phyloP scores from a whole-genome alignment of 129 eudicot species.

The Deinandra increscens region DNA sequence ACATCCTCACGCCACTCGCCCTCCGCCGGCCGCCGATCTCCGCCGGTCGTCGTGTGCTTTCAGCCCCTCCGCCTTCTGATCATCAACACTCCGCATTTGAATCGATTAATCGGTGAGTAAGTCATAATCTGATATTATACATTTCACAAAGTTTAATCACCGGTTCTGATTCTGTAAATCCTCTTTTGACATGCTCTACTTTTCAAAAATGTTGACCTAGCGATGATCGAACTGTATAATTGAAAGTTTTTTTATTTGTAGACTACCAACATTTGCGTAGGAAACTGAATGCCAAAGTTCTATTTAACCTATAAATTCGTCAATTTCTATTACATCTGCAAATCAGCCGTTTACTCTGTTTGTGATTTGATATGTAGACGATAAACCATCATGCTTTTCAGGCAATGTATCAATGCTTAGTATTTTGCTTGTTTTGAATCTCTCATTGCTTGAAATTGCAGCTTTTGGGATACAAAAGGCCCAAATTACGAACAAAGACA shows the following conservation, averaged over 20 bases:
- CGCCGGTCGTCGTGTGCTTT: no score
- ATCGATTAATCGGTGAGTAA: no score
- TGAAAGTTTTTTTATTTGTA: background rate
- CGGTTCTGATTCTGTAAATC: background rate
- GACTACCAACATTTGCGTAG: background rate
- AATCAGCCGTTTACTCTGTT: background rate
- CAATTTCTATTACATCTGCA: background rate
- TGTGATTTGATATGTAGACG: background rate
- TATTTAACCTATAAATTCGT: background rate
- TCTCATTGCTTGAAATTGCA: background rate
- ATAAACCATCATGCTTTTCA: background rate
- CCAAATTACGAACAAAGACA: background rate
- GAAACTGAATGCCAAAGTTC: background rate
- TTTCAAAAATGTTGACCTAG: background rate
- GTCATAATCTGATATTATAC: background rate
- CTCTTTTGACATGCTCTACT: background rate
- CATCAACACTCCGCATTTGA: no score
- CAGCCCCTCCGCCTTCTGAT: no score
- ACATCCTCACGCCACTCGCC: no score
- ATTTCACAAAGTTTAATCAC: background rate
- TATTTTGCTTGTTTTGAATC: background rate
- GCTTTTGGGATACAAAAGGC: no score
- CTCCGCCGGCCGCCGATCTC: no score
- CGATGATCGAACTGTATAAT: background rate
- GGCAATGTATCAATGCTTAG: no score